Conservation (phyloP, 306 rosid genomes). For the Quercus robur region DNA sequence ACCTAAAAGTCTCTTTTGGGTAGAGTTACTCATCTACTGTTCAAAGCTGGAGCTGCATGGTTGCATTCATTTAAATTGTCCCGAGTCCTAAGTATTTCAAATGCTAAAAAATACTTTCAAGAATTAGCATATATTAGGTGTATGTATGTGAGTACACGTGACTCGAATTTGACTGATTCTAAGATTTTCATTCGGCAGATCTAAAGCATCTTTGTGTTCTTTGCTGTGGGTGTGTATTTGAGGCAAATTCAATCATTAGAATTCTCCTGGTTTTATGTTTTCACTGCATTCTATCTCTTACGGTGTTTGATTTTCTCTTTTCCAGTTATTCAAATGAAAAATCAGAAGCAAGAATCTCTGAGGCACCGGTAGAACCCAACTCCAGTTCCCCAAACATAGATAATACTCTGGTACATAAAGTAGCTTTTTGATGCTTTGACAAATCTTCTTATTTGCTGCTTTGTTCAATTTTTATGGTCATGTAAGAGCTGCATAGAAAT, state of each 20-base stretch:
- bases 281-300: background rate
- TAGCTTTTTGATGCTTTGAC: background rate
- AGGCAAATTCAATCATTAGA: background rate
- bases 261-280: background rate
- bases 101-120: background rate
- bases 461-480: background rate
- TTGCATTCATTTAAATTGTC: background rate
- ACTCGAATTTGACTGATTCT: background rate
- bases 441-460: background rate
- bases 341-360: slow-evolving; percentile 69
- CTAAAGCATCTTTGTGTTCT: background rate
- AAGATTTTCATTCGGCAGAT: background rate
- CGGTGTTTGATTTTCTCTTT: slow-evolving; percentile 5
- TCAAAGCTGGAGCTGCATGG: background rate
- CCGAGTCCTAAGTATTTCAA: background rate
- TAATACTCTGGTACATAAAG: slow-evolving; percentile 43
- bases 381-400: slow-evolving; percentile 29
- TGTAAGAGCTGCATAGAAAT: background rate
- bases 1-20: background rate
- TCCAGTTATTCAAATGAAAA: slow-evolving; percentile 87
- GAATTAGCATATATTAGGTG: background rate
- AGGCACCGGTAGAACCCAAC: slow-evolving; percentile 42
- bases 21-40: background rate
- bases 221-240: background rate
- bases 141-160: background rate